Conservation (phyloP, 805 yeast species). For the Barnettozyma populi region DNA sequence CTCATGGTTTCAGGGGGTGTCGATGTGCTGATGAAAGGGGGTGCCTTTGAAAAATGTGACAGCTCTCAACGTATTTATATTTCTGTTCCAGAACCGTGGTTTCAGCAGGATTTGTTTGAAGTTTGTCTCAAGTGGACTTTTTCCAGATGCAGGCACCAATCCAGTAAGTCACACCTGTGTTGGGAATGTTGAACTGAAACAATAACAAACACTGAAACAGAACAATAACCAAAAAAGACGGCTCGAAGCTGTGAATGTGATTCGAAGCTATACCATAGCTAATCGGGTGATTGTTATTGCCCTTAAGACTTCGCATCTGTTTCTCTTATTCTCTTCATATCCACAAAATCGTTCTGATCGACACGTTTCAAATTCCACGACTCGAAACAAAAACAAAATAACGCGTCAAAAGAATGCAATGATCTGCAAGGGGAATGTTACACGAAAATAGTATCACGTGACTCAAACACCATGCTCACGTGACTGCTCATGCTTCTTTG, state of each 20-base stretch:
- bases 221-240: no score
- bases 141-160: neutral
- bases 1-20: neutral
- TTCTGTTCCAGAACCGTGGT: neutral
- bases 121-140: neutral
- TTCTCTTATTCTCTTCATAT: no score
- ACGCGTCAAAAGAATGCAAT: neutral
- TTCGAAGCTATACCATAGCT: neutral
- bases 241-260: neutral
- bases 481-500: neutral
- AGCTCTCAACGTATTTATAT: neutral
- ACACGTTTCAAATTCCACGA: neutral
- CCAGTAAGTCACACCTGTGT: neutral
- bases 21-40: neutral
- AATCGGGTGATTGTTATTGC: no score
- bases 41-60: neutral
- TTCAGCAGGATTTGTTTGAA: neutral
- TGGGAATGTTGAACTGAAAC: neutral
- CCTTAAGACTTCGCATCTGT: no score
- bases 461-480: neutral
- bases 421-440: neutral
- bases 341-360: no score
- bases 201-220: neutral
- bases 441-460: no score
- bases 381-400: neutral